Percentiles rank a stretch among this genome's conserved stretches.
Conservation (phyloP, 2,329 filamentous ascomycete genomes). For the Colletotrichum falcatum region DNA sequence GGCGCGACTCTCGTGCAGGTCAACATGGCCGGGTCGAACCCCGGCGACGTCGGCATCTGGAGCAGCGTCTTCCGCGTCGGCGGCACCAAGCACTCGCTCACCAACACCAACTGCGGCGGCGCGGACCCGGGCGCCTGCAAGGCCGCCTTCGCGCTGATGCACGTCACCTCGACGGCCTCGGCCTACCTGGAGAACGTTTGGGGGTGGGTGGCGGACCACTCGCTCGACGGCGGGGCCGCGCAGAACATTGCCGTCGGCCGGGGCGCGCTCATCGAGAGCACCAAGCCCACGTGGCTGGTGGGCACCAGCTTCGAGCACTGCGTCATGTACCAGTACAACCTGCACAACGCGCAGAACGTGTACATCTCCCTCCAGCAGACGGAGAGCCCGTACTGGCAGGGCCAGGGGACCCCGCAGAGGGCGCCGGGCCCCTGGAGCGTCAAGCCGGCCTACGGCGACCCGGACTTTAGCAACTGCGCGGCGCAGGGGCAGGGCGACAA, state of each 20-base stretch:
- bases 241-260: slow-evolving; percentile 60
- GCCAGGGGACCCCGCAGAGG: slow-evolving; percentile 46
- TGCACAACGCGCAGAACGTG: slow-evolving; percentile 57
- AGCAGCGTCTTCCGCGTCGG: slow-evolving; percentile 60
- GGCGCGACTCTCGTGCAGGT: slow-evolving; percentile 58
- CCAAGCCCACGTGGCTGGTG: slow-evolving; percentile 64
- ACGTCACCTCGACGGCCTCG: slow-evolving; percentile 59
- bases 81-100: slow-evolving; percentile 55
- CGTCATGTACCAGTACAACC: slow-evolving; percentile 65
- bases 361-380: slow-evolving; percentile 59
- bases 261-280: slow-evolving; percentile 60
- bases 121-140: slow-evolving; percentile 54
- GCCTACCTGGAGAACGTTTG: slow-evolving; percentile 67
- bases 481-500: slow-evolving; percentile 40
- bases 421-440: slow-evolving; percentile 55
- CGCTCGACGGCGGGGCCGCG: slow-evolving; percentile 58
- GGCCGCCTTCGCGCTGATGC: slow-evolving; percentile 61
- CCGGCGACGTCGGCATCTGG: slow-evolving; percentile 64
- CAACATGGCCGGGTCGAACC: slow-evolving; percentile 59
- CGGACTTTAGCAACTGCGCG: slow-evolving; percentile 43
- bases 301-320: slow-evolving; percentile 65
- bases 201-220: slow-evolving; percentile 62
- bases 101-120: slow-evolving; percentile 52
- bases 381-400: slow-evolving; percentile 59
- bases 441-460: slow-evolving; percentile 42